phyloP scores from a whole-genome alignment of 768 basidiomycete genomes.

The Mycena epipterygia region DNA sequence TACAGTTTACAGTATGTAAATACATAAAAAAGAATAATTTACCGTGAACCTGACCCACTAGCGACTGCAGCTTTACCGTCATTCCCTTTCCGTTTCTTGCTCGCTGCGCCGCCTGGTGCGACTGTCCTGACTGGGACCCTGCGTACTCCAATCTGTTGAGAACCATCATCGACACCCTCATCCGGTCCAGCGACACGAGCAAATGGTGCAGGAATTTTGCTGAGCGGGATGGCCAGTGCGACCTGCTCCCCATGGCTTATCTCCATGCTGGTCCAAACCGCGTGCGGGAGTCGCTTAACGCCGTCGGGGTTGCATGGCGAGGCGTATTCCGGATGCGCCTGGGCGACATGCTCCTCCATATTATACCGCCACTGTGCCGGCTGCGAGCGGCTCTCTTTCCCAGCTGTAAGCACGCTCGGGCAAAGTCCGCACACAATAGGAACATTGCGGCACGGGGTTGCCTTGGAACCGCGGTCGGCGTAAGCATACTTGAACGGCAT shows the following conservation, averaged over 20 bases:
- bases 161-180: background rate
- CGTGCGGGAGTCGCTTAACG: conserved; percentile 5
- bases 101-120: background rate
- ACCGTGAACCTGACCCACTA: background rate
- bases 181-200: background rate
- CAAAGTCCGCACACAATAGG: background rate
- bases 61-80: background rate
- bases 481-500: background rate
- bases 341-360: background rate
- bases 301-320: conserved; percentile 17
- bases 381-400: background rate
- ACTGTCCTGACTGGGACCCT: background rate
- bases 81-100: background rate
- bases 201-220: conserved; percentile 1
- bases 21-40: background rate
- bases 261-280: conserved; percentile 9
- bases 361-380: conserved; percentile 1
- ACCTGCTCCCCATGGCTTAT: background rate
- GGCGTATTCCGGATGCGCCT: conserved; percentile 22
- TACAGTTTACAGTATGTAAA: background rate
- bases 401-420: background rate
- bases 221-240: background rate
- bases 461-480: background rate
- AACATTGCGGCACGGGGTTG: background rate
- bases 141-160: background rate